Evolutionary conservation across 140 eudicot genomes (phyloP), one percentile per base, ranked within the genome.

Genomic region (Anethum foeniculum): DNA sequence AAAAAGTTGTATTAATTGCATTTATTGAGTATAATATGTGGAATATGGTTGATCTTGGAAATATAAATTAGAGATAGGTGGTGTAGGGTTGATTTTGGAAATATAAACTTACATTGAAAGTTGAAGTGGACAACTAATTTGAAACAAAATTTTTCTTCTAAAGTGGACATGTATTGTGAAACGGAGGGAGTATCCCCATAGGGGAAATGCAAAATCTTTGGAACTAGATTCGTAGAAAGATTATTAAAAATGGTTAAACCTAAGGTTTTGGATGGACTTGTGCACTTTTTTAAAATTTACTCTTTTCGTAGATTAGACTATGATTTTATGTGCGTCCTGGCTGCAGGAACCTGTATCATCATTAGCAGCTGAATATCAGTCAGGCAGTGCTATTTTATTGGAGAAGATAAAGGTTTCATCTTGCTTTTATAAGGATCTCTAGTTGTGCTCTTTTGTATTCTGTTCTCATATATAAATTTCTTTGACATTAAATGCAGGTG

Each of bases 331-430:
- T 1, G 11, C 47, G 54, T 11, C 78, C 51, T 73, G 43, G 78
- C 75, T 87, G 80, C 91, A 94, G 98, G 98, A 94, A 85, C 93
- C 98, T 81, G 91, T 94, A 49, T 84, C 90, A 65, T 89, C 94
- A 68, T 82, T 94, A 60, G 93, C 94, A 80, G 89, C 89, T 47
- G 98, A 94, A 72, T 94, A 94, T 77, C 81, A 90, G 84, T 90
- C 91, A 68, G 98, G 98, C 84, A 94, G 92, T 82, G 86, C 96
- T 79, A 89, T 94, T 77, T 89, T 94, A 80, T 92, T 85, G 77
- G 94, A 89, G 81, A 90, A 90, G 82, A 90, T 90, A 19, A 88
- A 89, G 96, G 97, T 90, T 75, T 58, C 69, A 23, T 79, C 14
- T 85, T 19, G 28, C 48, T 79, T 83, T 64, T 75, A 46, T 38